Evolutionary conservation across 2,329 filamentous ascomycete species (phyloP).

Genomic region (Immersiporthe knoxdaviesiana): DNA sequence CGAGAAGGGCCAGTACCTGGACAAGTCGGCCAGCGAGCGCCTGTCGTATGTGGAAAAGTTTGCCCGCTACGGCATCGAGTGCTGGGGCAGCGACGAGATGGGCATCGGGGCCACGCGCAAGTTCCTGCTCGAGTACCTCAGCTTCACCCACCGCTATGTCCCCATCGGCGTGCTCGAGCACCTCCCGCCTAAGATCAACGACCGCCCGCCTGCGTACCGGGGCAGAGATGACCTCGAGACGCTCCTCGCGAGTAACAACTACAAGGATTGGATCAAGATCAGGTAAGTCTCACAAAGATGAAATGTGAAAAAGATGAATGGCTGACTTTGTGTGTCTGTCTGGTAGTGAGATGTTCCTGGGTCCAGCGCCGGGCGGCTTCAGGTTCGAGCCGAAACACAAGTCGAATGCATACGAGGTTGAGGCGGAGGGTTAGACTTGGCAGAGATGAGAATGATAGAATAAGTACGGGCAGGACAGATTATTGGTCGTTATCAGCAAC

Average conservation of each 20-base stretch:
- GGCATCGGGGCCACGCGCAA: constrained; percentile 88
- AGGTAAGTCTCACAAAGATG: constrained; percentile 66
- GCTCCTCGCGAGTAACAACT: constrained; percentile 86
- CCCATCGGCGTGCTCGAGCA: constrained; percentile 87
- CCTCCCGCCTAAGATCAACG: constrained; percentile 85
- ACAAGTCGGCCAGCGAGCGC: constrained; percentile 89
- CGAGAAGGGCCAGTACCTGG: constrained; percentile 85
- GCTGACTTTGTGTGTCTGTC: constrained; percentile 25
- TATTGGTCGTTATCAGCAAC: neutral
- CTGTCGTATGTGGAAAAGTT: constrained; percentile 87
- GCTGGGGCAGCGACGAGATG: constrained; percentile 94
- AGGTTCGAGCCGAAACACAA: constrained; percentile 98
- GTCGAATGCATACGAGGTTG: constrained; percentile 85
- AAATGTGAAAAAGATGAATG: constrained; percentile 10
- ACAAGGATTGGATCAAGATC: constrained; percentile 98
- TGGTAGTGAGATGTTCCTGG: constrained; percentile 92
- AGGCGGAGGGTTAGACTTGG: constrained; percentile 66
- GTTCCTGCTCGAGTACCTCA: constrained; percentile 94
- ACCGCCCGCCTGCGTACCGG: constrained; percentile 81
- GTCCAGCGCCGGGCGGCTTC: constrained; percentile 86
- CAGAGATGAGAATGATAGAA: no score
- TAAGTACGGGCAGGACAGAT: neutral
- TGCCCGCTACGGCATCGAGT: constrained; percentile 84
- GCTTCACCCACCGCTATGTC: constrained; percentile 90
- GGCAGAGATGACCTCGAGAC: constrained; percentile 92